Conservation (phyloP, 192 early-diverging fungal species). For the Mortierella hygrophila region DNA sequence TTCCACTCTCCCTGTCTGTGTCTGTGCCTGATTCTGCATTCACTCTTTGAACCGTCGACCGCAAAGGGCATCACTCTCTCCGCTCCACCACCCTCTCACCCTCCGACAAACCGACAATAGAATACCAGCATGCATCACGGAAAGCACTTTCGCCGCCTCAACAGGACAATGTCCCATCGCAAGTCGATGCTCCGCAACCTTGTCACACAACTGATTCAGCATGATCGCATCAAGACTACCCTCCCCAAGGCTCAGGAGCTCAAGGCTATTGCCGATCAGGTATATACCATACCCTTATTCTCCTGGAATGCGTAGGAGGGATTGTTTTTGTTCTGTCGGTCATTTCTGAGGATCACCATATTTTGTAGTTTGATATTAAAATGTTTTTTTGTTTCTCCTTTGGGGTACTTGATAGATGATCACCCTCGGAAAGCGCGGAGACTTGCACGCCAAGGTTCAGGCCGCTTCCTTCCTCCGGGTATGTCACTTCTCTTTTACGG, state of each 20-base stretch:
- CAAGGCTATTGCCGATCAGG: constrained; percentile 86
- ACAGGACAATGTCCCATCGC: constrained; percentile 76
- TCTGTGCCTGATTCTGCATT: constrained; percentile 8
- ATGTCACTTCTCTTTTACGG: constrained; percentile 10
- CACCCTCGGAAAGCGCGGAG: constrained; percentile 83
- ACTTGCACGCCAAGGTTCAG: constrained; percentile 67
- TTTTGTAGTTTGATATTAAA: not conserved
- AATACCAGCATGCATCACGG: constrained; percentile 69
- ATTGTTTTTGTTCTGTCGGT: no score
- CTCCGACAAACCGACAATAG: not conserved
- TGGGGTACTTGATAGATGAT: constrained; percentile 71
- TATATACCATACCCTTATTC: constrained; percentile 15
- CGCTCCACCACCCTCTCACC: not conserved
- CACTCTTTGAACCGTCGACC: not conserved
- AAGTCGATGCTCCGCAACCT: constrained; percentile 86
- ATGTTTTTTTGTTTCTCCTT: not conserved
- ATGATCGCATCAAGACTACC: constrained; percentile 95
- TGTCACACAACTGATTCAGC: constrained; percentile 84
- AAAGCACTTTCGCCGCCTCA: constrained; percentile 70
- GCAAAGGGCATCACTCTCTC: not conserved
- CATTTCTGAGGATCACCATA: no score
- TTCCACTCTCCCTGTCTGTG: not conserved
- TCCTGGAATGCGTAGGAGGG: not conserved
- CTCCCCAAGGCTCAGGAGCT: constrained; percentile 92
- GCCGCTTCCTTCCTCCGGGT: constrained; percentile 70